These are phyloP conservation scores for Austropuccinia psidii DNA, from an alignment of 1,284 basidiomycete species.

Conservation along the genomic window DNA sequence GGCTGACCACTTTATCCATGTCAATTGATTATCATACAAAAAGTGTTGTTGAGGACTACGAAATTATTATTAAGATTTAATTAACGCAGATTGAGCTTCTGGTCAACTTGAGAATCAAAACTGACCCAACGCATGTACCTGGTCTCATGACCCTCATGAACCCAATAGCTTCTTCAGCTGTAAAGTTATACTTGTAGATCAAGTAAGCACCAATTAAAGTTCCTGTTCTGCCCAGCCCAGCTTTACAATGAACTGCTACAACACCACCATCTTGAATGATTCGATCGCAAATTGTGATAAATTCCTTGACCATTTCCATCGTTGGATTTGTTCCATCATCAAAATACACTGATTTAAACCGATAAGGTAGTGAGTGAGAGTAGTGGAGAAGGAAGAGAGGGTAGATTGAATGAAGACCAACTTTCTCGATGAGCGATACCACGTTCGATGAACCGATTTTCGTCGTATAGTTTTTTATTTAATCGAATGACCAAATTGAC, in stretches of 20 bases:
- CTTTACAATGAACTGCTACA: conserved; percentile 68
- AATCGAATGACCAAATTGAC: conserved; percentile 89
- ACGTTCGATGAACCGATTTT: conserved; percentile 67
- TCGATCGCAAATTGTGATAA: conserved; percentile 35
- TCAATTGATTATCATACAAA: conserved; percentile 89
- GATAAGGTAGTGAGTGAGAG: background rate
- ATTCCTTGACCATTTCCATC: conserved; percentile 34
- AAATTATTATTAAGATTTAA: background rate
- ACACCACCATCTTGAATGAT: conserved; percentile 41
- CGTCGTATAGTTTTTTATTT: conserved; percentile 91
- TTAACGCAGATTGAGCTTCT: conserved; percentile 36
- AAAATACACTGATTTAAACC: conserved; percentile 37
- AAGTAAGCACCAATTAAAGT: conserved; percentile 95
- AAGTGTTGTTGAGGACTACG: conserved; percentile 62
- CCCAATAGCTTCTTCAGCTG: conserved; percentile 92
- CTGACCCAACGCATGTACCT: conserved; percentile 49
- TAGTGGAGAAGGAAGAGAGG: background rate
- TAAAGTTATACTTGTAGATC: conserved; percentile 98
- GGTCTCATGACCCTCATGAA: conserved; percentile 97
- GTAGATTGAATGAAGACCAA: background rate
- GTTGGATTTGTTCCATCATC: conserved; percentile 38
- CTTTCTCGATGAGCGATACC: conserved; percentile 78
- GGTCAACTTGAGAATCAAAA: background rate
- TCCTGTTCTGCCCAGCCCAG: conserved; percentile 83
- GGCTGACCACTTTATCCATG: conserved; percentile 88